Conservation (phyloP, 1,139 yeast genomes). For the Lodderomyces jiufengensis region DNA sequence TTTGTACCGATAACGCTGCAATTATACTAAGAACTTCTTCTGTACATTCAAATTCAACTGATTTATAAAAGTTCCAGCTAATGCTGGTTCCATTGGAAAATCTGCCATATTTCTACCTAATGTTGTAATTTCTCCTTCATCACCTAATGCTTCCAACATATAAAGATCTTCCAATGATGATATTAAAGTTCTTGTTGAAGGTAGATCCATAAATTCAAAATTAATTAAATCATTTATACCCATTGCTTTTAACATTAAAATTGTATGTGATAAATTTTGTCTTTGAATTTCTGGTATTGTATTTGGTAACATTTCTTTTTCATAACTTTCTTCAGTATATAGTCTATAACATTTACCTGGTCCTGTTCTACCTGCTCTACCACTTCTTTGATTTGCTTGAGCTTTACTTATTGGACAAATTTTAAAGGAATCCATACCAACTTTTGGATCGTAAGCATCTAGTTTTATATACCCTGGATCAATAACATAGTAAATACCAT, state of each 20-base stretch:
- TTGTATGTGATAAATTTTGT: constrained; percentile 80
- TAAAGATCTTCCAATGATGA: constrained; percentile 82
- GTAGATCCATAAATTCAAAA: constrained; percentile 95
- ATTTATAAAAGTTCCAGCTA: constrained; percentile 74
- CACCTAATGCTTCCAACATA: constrained; percentile 78
- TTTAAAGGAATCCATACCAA: constrained; percentile 75
- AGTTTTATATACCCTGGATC: constrained; percentile 82
- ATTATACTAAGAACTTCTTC: constrained; percentile 83
- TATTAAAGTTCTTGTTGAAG: constrained; percentile 70
- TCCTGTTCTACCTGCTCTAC: constrained; percentile 85
- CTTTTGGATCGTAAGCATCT: constrained; percentile 69
- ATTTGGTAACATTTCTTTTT: constrained; percentile 77
- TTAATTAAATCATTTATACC: constrained; percentile 78
- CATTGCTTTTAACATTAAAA: constrained; percentile 90
- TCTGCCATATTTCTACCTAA: constrained; percentile 85
- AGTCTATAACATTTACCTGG: constrained; percentile 78
- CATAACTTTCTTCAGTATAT: constrained; percentile 66
- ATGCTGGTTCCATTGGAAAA: constrained; percentile 92
- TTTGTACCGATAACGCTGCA: constrained; percentile 88
- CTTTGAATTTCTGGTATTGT: constrained; percentile 92
- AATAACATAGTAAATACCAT: constrained; percentile 71
- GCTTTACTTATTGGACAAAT: constrained; percentile 78
- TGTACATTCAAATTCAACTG: constrained; percentile 72
- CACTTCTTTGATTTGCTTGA: constrained; percentile 78
- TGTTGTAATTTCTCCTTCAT: constrained; percentile 67